Base-by-base conservation (phyloP, 768 basidiomycete genomes). In the Suillus spraguei region DNA sequence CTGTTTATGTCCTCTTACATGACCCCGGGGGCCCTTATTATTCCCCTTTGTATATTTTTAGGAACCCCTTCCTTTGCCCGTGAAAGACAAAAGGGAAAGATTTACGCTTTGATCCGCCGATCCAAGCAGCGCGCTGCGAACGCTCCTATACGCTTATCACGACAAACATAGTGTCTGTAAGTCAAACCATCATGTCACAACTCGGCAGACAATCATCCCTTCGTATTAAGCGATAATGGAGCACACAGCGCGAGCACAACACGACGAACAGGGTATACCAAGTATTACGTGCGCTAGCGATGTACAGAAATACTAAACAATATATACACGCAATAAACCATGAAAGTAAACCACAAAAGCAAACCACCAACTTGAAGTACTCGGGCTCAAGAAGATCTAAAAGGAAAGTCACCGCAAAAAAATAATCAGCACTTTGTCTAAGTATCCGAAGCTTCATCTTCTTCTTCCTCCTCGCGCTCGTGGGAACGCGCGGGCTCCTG, bases 401-500 rank as follows among this genome's bases (percentile, higher is more conserved):
- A 71, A 68, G 66, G 74, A 62, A 71, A 60, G 68, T 64, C 32
- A 52, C 52, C 55, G 38, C 46, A 13, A 41, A 56, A 56, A 41
- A 41, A 32, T 39, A 11, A 56, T 24, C 20, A 42, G 28, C 16
- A 11, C 24, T 39, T 39, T n/a, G 50, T 74, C 68, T 75, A 76
- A 74, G 74, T 68, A 49, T 69, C 74, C 28, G 74, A 75, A 20
- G 60, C 69, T 44, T 65, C 74, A 46, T 76, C 74, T 64, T 76
- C 74, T 60, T 72, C 67, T 54, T 77, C 74, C 50, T 76, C 74
- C 44, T 67, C 68, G 35, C 68, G 73, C 16, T 74, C 66, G 35
- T 68, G 52, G 42, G 73, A 65, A 66, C 71, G 68, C 52, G 68
- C 41, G 41, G 64, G 75, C 72, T 83, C 83, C 69, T 82, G 81